phyloP scores from a whole-genome alignment of 805 yeast species.

The Teunomyces lycoperdinae region DNA sequence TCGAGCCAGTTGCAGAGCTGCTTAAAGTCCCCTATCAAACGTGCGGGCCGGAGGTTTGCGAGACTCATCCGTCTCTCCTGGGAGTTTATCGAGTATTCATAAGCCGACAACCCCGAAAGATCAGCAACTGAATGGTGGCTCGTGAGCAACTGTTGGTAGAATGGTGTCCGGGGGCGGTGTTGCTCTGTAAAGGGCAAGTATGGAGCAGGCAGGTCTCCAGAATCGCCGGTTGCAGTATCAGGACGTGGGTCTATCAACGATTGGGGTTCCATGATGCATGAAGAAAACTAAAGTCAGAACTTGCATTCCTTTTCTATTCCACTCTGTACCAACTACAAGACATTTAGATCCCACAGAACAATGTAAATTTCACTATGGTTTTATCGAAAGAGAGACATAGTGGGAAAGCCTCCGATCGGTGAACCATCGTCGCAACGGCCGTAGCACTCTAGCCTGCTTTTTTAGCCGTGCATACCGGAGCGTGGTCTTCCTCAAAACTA shows the following conservation, averaged over 20 bases:
- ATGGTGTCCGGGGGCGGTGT: constrained; percentile 14
- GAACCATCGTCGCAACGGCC: not conserved
- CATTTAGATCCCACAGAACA: not conserved
- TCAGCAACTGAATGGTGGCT: constrained; percentile 30
- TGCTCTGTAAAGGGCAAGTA: not conserved
- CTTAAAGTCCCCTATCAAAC: constrained; percentile 32
- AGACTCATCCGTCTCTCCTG: constrained; percentile 21
- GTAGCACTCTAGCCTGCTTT: not conserved
- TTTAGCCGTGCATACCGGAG: not conserved
- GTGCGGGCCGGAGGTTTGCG: constrained; percentile 27
- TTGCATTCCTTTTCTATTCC: not conserved
- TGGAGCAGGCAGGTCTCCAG: not conserved
- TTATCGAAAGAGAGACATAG: not conserved
- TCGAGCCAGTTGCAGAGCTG: constrained; percentile 32
- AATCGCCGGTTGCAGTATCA: not conserved
- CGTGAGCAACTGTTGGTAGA: constrained; percentile 27
- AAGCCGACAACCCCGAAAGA: not conserved
- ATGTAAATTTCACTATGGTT: not conserved
- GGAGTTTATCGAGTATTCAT: constrained; percentile 13
- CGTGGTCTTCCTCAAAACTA: no score
- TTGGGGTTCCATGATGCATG: not conserved
- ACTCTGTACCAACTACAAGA: not conserved
- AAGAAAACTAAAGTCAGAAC: not conserved
- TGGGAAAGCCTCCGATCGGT: not conserved
- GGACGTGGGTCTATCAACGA: not conserved